Base-by-base conservation (phyloP, 2,329 filamentous ascomycete genomes). In the Cladosporium sp. region DNA sequence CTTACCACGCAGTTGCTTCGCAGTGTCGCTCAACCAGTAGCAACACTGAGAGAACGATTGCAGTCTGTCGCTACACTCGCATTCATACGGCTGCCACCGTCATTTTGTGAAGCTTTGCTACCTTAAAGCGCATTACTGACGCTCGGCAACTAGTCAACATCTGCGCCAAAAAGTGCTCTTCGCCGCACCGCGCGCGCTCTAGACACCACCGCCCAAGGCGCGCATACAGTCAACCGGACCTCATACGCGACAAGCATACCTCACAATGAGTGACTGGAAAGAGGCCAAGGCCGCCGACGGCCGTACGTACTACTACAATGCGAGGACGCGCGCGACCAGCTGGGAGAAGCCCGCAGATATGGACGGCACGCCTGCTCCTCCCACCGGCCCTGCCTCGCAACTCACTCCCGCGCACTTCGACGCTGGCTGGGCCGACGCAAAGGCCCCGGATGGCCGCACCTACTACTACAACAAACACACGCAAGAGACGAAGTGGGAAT, bases 401-500 rank as follows among this genome's bases (percentile, higher is more conserved):
- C 55, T 59, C 24, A 49, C 52, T 22, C 52, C 66, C 91, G 89
- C 86, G 86, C 65, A 88, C 88, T 49, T 78, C 95, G 60, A 58
- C 9, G 61, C 58, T 9, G 61, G 62, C 57, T 99, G 91, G 90
- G 93, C 92, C 64, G 89, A 96, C 70, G 93, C 95, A 65, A 89
- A 86, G 20, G 85, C 88, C 18, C 84, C 90, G 55, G 88, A 89
- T 57, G 93, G 92, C 41, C 84, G 85, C 62, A 89, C 92, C 66
- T 99, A 99, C 72, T 99, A 90, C 62, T 92, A 91, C 70, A 93
- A 99, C 69, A 88, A 85, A 29, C 86, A 95, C 70, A 91, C 88
- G 39, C 91, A 92, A 71, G 81, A 90, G 73, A 97, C 90, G 68
- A 89, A 88, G 27, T 99, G 93, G 93, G 86, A 91, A 64, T 91